Conservation (phyloP, 2,329 filamentous ascomycete genomes). For the Neofusicoccum laricinum region DNA sequence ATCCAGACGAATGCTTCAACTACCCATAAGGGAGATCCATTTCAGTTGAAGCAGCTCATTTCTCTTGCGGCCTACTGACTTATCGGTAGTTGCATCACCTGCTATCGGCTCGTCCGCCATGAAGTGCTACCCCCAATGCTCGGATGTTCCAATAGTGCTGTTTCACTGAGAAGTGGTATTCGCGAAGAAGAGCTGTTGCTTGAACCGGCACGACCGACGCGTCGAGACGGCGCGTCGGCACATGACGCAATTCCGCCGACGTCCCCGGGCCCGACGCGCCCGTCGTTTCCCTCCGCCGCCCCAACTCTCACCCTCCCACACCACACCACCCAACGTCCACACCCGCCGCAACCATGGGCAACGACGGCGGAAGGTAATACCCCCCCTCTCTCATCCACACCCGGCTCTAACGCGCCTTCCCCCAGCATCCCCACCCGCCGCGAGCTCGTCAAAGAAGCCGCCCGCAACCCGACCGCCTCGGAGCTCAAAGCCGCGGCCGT, state of each 20-base stretch:
- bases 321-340: neutral
- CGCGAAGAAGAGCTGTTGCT: too few species aligned
- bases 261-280: neutral
- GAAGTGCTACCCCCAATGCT: too few species aligned
- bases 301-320: neutral
- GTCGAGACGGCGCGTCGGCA: too few species aligned
- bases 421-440: slow-evolving; percentile 83
- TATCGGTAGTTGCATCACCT: too few species aligned
- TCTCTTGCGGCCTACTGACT: too few species aligned
- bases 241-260: neutral
- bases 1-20: too few species aligned
- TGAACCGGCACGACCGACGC: too few species aligned
- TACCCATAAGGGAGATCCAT: too few species aligned
- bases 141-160: too few species aligned
- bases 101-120: too few species aligned
- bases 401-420: neutral
- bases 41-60: too few species aligned
- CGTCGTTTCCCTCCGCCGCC: neutral
- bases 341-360: slow-evolving; percentile 68
- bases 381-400: neutral
- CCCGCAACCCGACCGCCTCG: slow-evolving; percentile 74
- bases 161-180: too few species aligned
- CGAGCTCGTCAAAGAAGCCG: slow-evolving; percentile 93
- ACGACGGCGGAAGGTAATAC: slow-evolving; percentile 82
- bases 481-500: slow-evolving; percentile 85